Conservation (phyloP, 2,329 filamentous ascomycete genomes). For the Penicillium oxalicum region DNA sequence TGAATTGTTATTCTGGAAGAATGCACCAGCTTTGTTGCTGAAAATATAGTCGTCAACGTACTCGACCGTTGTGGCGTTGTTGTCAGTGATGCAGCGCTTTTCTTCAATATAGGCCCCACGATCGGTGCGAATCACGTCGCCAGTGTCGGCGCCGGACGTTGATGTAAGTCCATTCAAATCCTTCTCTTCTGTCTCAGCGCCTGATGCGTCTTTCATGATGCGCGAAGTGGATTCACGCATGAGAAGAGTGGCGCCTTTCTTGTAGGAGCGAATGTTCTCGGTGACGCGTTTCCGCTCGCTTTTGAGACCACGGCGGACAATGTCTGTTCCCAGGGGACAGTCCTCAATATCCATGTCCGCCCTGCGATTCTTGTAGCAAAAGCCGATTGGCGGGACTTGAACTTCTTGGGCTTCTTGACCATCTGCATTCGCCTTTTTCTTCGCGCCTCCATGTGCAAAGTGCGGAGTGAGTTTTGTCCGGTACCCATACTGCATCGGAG, state of each 20-base stretch:
- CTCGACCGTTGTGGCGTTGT: constrained; percentile 75
- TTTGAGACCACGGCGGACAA: constrained; percentile 72
- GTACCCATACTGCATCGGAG: constrained; percentile 86
- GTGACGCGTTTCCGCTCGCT: constrained; percentile 71
- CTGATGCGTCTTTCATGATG: constrained; percentile 27
- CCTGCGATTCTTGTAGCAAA: constrained; percentile 77
- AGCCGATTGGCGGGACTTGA: constrained; percentile 77
- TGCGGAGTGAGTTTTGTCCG: constrained; percentile 95
- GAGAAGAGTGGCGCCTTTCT: constrained; percentile 78
- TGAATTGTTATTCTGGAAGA: constrained; percentile 99
- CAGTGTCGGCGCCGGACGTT: constrained; percentile 26
- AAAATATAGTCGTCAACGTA: constrained; percentile 82
- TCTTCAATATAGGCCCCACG: constrained; percentile 61
- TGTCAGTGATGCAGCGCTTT: constrained; percentile 85
- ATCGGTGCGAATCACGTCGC: constrained; percentile 50
- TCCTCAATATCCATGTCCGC: constrained; percentile 91
- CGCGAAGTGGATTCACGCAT: constrained; percentile 79
- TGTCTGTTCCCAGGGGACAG: constrained; percentile 88
- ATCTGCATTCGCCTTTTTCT: constrained; percentile 49
- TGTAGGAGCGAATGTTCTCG: constrained; percentile 64
- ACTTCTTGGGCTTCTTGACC: constrained; percentile 44
- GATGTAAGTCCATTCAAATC: constrained; percentile 23
- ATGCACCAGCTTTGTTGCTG: constrained; percentile 84
- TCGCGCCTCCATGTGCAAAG: constrained; percentile 66
- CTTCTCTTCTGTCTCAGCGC: constrained; percentile 12